Percentiles rank a stretch among this genome's conserved stretches.
Evolutionary conservation across 2,329 filamentous ascomycete genomes (phyloP).

Genomic region (Fusarium floridanum): DNA sequence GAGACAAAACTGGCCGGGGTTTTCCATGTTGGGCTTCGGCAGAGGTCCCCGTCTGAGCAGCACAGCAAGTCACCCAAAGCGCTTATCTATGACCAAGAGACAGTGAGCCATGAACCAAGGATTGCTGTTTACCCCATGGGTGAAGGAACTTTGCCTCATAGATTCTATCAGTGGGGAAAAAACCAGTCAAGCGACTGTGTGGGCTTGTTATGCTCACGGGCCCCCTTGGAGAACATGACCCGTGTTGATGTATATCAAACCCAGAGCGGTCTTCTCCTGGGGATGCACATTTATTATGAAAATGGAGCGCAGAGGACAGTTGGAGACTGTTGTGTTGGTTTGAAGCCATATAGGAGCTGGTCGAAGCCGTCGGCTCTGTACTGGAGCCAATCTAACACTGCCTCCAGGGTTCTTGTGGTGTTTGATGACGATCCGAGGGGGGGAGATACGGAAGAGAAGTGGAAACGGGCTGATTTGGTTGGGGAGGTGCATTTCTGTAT

Average conservation of each 20-base stretch:
- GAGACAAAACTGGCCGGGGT: not conserved
- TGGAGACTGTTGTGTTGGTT: not conserved
- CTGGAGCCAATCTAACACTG: not conserved
- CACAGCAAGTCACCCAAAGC: not conserved
- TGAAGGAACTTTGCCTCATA: not conserved
- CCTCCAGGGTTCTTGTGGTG: not conserved
- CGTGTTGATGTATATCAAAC: not conserved
- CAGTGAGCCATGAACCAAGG: no score
- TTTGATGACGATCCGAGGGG: not conserved
- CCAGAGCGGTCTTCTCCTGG: not conserved
- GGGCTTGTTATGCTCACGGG: not conserved
- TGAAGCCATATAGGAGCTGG: not conserved
- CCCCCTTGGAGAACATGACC: not conserved
- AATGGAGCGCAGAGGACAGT: slow-evolving; percentile 1
- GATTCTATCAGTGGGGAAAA: no score
- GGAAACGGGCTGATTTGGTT: not conserved
- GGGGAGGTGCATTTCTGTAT: not conserved
- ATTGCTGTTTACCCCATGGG: not conserved
- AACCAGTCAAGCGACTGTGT: no score
- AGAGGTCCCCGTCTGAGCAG: no score
- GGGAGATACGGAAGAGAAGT: no score
- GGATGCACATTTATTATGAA: not conserved
- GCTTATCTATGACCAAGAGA: not conserved
- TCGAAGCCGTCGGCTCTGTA: not conserved
- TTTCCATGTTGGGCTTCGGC: not conserved